Evolutionary conservation across 164 flowering plant species (phyloP), one percentile per base, ranked within the genome.

Genomic region (Chimonanthus salicifolius): DNA sequence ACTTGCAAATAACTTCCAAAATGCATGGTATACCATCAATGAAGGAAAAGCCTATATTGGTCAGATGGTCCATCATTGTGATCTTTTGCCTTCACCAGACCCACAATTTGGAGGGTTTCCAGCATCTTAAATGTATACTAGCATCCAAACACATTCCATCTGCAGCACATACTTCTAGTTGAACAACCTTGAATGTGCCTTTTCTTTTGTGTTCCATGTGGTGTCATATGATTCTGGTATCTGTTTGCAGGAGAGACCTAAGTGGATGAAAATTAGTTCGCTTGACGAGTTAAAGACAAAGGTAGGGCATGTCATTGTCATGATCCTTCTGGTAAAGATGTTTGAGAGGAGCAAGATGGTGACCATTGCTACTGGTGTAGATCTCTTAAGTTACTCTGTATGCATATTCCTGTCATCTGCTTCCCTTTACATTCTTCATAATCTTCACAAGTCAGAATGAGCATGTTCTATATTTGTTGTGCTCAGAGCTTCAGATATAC

Each of bases 291-390:
- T 95, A 62, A 95, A 95, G 84, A 95, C 99, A 4, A 95, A 91
- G 83, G 98, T 95, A 62, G 99, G 99, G 58, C 99, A 95, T 72
- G 99, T 92, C 21, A 94, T 94, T 21, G 98, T 94, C 64, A 94
- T 92, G 98, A 95, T 95, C 81, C 97, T 95, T 76, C 79, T 95
- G 4, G 98, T 95, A 46, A 92, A 95, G 84, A 95, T 95, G 99
- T 95, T 92, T 77, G 99, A 95, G 84, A 86, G 97, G 84, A 95
- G 99, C 92, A 95, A 95, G 78, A 89, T 87, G 92, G 98, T 95
- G 76, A 81, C 79, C 0, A 95, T 95, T 77, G 71, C 90, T 20
- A 95, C 99, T 47, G 96, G 98, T 0, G 0, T 87, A 74, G 99
- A 95, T 85, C 87, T 95, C 4, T 81, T 92, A 11, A 87, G 94